Evolutionary conservation across 345 rosid genomes (phyloP).

Genomic region (Eucalyptus albens): DNA sequence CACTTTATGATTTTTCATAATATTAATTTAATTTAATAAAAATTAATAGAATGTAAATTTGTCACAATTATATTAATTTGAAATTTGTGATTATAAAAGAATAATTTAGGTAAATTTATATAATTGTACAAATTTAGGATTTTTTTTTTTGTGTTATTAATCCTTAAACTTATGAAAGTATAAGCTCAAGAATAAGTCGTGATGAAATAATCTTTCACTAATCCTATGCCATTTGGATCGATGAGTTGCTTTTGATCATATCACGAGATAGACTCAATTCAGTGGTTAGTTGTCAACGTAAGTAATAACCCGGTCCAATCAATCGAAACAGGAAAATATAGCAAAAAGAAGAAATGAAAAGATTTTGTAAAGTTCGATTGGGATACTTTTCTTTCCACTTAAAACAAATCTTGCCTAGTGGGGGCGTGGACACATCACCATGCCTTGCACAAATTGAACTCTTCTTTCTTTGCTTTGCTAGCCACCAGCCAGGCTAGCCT

Average conservation of each 20-base stretch:
- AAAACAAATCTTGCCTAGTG: not conserved
- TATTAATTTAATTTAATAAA: too few relatives aligned
- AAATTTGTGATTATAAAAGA: too few relatives aligned
- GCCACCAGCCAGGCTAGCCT: not conserved
- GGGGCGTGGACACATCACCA: not conserved
- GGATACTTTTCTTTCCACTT: not conserved
- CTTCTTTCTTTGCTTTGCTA: not conserved
- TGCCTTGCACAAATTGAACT: not conserved
- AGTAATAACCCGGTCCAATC: not conserved
- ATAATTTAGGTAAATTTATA: too few relatives aligned
- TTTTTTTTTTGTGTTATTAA: too few relatives aligned
- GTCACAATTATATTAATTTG: too few relatives aligned
- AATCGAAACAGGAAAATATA: not conserved
- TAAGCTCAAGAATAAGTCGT: not conserved
- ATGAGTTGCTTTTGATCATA: not conserved
- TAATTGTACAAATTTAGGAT: not conserved
- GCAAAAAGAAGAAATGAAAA: not conserved
- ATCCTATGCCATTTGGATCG: not conserved
- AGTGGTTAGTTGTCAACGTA: not conserved
- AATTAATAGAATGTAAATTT: accelerated
- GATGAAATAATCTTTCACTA: not conserved
- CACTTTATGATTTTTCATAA: too few relatives aligned
- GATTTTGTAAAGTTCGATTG: not conserved
- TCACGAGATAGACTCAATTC: not conserved
- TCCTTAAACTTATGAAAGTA: not conserved